A percentile compares a stretch with the other conserved stretches of the same genome.
phyloP scores from a whole-genome alignment of 2,329 filamentous ascomycete species.

The Pseudocercospora pini-densiflorae region DNA sequence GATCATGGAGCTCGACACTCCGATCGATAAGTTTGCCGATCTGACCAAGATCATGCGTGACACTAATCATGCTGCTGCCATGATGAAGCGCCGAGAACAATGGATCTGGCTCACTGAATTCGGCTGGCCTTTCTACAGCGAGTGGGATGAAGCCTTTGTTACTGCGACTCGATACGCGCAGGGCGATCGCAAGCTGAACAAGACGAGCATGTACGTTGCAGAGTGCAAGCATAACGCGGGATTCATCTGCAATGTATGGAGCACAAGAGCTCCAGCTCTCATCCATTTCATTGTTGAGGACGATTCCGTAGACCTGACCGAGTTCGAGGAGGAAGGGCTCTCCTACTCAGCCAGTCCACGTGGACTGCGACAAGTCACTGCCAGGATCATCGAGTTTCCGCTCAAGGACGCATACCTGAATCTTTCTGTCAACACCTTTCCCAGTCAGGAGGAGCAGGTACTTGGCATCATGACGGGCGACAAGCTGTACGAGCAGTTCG shows the following conservation, averaged over 20 bases:
- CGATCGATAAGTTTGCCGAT: conserved; percentile 22
- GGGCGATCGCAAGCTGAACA: conserved; percentile 21
- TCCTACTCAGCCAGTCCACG: conserved; percentile 11
- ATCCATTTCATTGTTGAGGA: conserved; percentile 27
- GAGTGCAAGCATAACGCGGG: conserved; percentile 21
- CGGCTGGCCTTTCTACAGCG: conserved; percentile 10
- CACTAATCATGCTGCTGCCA: not conserved
- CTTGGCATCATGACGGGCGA: conserved; percentile 24
- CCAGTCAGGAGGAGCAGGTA: conserved; percentile 22
- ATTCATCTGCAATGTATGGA: conserved; percentile 27
- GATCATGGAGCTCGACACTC: conserved; percentile 5
- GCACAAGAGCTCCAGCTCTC: conserved; percentile 23
- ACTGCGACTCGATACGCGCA: conserved; percentile 21
- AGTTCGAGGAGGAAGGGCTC: conserved; percentile 11
- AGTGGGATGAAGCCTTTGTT: conserved; percentile 22
- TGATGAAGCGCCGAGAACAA: conserved; percentile 19
- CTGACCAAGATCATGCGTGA: conserved; percentile 22
- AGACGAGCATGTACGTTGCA: conserved; percentile 23
- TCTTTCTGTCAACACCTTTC: conserved; percentile 19
- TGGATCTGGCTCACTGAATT: conserved; percentile 22
- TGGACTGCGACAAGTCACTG: conserved; percentile 21
- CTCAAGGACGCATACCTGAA: conserved; percentile 23
- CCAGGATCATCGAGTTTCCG: conserved; percentile 27
- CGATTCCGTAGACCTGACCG: conserved; percentile 10
- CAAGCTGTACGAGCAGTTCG: conserved; percentile 27